Percentiles rank a stretch among this genome's conserved stretches.
Evolutionary conservation across 345 rosid species (phyloP).

Genomic region (Odontarrhena argentea): DNA sequence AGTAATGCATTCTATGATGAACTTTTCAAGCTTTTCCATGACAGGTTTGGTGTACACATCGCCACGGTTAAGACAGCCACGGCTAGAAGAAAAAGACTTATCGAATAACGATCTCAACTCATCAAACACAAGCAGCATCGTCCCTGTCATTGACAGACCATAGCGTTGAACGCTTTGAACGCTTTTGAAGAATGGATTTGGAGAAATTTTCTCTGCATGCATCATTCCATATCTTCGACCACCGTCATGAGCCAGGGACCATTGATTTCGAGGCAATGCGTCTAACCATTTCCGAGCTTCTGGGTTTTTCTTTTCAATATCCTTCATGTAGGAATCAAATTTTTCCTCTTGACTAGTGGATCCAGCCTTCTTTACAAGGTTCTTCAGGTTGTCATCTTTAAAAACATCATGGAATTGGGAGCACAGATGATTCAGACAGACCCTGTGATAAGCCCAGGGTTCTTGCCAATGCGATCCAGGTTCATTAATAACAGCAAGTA

Average conservation of each 20-base stretch:
- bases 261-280: neutral
- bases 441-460: conserved; percentile 21
- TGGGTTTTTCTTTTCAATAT: neutral
- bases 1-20: neutral
- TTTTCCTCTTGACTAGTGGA: neutral
- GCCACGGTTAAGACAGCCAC: neutral
- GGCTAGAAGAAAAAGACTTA: neutral
- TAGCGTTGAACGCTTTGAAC: neutral
- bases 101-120: neutral
- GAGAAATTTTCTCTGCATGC: neutral
- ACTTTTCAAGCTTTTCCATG: neutral
- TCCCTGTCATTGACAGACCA: neutral
- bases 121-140: neutral
- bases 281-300: conserved; percentile 28
- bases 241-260: conserved; percentile 25
- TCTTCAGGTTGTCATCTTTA: neutral
- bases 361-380: neutral
- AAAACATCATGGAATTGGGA: neutral
- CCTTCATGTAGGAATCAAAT: conserved; percentile 5
- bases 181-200: neutral
- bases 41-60: neutral
- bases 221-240: conserved; percentile 17
- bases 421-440: conserved; percentile 1
- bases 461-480: conserved; percentile 8
- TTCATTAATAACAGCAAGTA: conserved; percentile 10